Evolutionary conservation across 2,329 filamentous ascomycete species (phyloP).

Genomic region (Calonectria henricotiae): DNA sequence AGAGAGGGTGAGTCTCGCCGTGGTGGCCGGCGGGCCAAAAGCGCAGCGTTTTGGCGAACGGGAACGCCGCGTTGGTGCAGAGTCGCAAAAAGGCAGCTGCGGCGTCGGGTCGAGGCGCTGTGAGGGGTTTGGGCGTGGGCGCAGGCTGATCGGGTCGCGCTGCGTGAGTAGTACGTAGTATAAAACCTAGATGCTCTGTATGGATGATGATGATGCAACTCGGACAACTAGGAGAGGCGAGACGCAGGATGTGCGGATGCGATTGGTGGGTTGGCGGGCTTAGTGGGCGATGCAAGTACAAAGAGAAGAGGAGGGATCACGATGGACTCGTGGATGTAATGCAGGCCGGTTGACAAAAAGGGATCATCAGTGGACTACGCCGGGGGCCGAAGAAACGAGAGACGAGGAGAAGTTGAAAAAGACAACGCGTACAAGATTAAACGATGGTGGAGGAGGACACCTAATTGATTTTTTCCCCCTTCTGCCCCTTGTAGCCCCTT

Average conservation of each 20-base stretch:
- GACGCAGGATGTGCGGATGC: constrained; percentile 31
- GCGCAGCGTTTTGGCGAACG: constrained; percentile 37
- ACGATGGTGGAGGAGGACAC: constrained; percentile 22
- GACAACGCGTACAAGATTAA: constrained; percentile 19
- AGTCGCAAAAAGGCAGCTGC: constrained; percentile 11
- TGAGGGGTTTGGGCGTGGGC: constrained; percentile 50
- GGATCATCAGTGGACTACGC: constrained; percentile 7
- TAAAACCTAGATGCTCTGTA: constrained; percentile 20
- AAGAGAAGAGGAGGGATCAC: constrained; percentile 26
- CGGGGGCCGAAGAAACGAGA: constrained; percentile 13
- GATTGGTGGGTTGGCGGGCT: constrained; percentile 32
- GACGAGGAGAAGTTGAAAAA: constrained; percentile 20
- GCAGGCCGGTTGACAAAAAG: constrained; percentile 9
- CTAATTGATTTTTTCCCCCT: constrained; percentile 19
- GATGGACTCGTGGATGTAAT: constrained; percentile 19
- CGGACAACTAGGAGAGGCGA: constrained; percentile 32
- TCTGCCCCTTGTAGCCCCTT: constrained; percentile 1
- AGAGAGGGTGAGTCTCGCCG: constrained; percentile 16
- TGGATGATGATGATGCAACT: constrained; percentile 35
- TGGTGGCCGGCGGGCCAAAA: constrained; percentile 18
- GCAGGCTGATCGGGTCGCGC: constrained; percentile 41
- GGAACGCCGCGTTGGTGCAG: constrained; percentile 20
- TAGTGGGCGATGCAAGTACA: constrained; percentile 28
- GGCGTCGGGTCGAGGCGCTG: constrained; percentile 39
- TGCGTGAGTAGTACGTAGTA: constrained; percentile 31